These are phyloP conservation scores for Leccinum obscurum DNA, from an alignment of 768 basidiomycete genomes.

Conservation along the genomic window DNA sequence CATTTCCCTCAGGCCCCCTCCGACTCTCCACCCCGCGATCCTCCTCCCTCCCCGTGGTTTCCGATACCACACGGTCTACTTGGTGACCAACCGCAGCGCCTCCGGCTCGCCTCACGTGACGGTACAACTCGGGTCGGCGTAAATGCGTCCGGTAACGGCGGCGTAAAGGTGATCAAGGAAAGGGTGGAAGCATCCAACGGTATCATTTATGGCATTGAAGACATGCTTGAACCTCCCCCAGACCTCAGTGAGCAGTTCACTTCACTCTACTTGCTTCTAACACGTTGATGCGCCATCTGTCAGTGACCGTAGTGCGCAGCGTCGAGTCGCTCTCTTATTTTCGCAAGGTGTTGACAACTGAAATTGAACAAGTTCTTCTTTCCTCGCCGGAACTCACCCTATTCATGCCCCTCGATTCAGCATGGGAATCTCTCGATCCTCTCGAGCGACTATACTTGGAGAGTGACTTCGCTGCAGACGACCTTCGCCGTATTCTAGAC, in stretches of 20 bases:
- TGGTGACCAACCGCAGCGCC: conserved; percentile 76
- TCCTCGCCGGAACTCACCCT: conserved; percentile 75
- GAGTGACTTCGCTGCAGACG: conserved; percentile 81
- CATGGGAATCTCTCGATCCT: conserved; percentile 75
- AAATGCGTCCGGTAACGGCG: conserved; percentile 78
- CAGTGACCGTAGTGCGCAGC: conserved; percentile 61
- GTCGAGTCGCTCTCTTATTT: conserved; percentile 73
- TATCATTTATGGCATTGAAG: conserved; percentile 68
- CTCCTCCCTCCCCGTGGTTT: conserved; percentile 83
- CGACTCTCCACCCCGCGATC: conserved; percentile 64
- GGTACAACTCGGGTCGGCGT: conserved; percentile 61
- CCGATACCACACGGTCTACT: conserved; percentile 81
- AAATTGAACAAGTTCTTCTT: conserved; percentile 58
- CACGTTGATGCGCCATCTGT: conserved; percentile 4
- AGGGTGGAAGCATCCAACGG: conserved; percentile 69
- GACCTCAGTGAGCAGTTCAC: conserved; percentile 59
- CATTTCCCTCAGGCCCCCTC: conserved; percentile 60
- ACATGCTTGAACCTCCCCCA: conserved; percentile 72
- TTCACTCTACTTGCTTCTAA: not conserved
- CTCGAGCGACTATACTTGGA: conserved; percentile 88
- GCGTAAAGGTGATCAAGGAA: conserved; percentile 62
- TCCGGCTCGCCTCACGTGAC: conserved; percentile 60
- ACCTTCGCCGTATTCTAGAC: conserved; percentile 73
- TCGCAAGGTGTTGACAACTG: conserved; percentile 63
- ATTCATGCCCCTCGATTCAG: conserved; percentile 84